Evolutionary conservation across 2,329 filamentous ascomycete species (phyloP).

Genomic region (Hypoxylon sp.): DNA sequence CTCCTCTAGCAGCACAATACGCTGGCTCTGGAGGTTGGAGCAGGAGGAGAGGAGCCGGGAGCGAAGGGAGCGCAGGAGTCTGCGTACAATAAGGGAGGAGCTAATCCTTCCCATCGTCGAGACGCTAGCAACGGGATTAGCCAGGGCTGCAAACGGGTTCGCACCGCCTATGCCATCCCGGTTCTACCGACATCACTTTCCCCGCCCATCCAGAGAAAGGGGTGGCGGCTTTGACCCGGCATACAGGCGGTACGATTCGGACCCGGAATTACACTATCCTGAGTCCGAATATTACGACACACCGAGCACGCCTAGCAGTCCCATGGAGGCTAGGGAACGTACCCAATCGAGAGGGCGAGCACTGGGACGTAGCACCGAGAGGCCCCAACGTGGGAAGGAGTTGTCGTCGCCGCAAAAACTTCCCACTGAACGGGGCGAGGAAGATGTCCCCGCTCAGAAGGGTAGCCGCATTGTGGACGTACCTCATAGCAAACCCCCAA

Average conservation of each 20-base stretch:
- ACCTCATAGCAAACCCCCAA: too few species aligned
- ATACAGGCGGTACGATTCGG: not conserved
- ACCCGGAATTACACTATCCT: not conserved
- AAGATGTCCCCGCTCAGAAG: not conserved
- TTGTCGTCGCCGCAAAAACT: not conserved
- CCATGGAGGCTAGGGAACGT: not conserved
- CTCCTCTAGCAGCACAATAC: not conserved
- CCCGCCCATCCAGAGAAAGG: not conserved
- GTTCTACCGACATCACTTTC: constrained; percentile 1
- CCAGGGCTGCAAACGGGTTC: not conserved
- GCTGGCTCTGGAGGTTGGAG: not conserved
- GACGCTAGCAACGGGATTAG: not conserved
- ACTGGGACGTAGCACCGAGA: not conserved
- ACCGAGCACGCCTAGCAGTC: not conserved
- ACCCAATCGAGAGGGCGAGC: not conserved
- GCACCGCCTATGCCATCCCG: not conserved
- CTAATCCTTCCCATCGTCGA: not conserved
- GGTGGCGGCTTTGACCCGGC: not conserved
- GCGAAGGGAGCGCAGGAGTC: constrained; percentile 2
- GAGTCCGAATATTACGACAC: not conserved
- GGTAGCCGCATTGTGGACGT: too few species aligned
- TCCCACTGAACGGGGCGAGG: not conserved
- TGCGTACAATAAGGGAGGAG: constrained; percentile 1
- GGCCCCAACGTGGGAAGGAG: not conserved
- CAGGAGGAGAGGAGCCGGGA: not conserved